A percentile compares a stretch with the other conserved stretches of the same genome.
Evolutionary conservation across 768 basidiomycete species (phyloP).

Genomic region (Polyporus arcularius): DNA sequence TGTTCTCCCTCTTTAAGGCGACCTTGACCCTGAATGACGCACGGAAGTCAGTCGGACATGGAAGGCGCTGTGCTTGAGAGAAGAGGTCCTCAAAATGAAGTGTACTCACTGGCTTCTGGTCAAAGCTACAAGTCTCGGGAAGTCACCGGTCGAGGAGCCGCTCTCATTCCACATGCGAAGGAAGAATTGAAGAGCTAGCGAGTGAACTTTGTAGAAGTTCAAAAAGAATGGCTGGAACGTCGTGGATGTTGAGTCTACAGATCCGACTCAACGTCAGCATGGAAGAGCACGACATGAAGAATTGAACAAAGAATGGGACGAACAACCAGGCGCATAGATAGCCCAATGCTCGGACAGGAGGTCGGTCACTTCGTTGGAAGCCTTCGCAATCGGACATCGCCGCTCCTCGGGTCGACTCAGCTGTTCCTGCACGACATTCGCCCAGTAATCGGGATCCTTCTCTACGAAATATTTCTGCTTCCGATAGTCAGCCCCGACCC

Average conservation of each 20-base stretch:
- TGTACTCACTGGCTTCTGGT: conserved; percentile 73
- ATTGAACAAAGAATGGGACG: conserved; percentile 33
- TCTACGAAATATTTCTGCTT: conserved; percentile 67
- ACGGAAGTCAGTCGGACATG: conserved; percentile 1
- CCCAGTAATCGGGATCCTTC: conserved; percentile 69
- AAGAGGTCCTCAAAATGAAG: not conserved
- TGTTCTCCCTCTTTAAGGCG: conserved; percentile 72
- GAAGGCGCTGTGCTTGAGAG: not conserved
- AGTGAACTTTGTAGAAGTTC: conserved; percentile 79
- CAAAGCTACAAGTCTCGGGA: conserved; percentile 73
- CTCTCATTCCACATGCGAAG: conserved; percentile 93
- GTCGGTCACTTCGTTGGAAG: conserved; percentile 85
- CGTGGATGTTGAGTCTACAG: conserved; percentile 73
- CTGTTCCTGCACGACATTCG: conserved; percentile 80
- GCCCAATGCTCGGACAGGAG: conserved; percentile 84
- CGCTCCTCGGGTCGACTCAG: conserved; percentile 70
- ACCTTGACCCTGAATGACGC: conserved; percentile 61
- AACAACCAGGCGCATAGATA: conserved; percentile 84
- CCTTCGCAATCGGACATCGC: conserved; percentile 80
- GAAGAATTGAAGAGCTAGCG: conserved; percentile 82
- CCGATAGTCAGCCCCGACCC: not conserved
- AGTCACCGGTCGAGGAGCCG: conserved; percentile 74
- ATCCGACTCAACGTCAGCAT: conserved; percentile 3
- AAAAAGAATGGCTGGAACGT: conserved; percentile 87
- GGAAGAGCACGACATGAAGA: not conserved